A percentile compares a stretch with the other conserved stretches of the same genome.
Evolutionary conservation across 1,139 yeast species (phyloP).

Genomic region (Pichia sp.): DNA sequence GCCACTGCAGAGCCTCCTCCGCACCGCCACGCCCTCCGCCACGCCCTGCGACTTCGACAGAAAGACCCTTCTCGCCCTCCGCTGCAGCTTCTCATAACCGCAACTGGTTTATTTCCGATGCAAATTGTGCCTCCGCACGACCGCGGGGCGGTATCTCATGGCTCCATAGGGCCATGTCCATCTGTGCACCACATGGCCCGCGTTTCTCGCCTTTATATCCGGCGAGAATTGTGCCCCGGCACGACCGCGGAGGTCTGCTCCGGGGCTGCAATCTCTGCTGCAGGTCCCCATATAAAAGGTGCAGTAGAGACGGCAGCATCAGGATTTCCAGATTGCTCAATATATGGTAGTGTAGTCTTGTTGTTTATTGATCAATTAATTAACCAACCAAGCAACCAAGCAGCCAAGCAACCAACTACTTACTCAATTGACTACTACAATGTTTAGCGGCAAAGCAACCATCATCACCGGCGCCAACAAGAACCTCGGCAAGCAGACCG

Average conservation of each 20-base stretch:
- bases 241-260: slow-evolving; percentile 3
- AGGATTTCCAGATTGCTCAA: no score
- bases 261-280: not conserved
- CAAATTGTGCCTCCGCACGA: not conserved
- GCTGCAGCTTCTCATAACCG: not conserved
- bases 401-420: no score
- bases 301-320: no score
- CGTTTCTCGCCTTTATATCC: not conserved
- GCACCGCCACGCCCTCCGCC: not conserved
- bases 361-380: no score
- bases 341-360: no score
- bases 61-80: not conserved
- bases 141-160: not conserved
- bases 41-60: not conserved
- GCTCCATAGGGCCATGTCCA: no score
- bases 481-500: slow-evolving; percentile 58
- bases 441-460: slow-evolving; percentile 47
- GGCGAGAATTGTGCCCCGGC: slow-evolving; percentile 6
- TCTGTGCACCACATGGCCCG: no score
- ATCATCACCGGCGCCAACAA: slow-evolving; percentile 66
- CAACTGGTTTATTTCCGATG: no score
- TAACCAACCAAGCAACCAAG: no score
- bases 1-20: not conserved
- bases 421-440: not conserved
- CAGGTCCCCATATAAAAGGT: not conserved